A percentile compares a stretch with the other conserved stretches of the same genome.
phyloP scores from a whole-genome alignment of 306 rosid species.

The Purshia tridentata region DNA sequence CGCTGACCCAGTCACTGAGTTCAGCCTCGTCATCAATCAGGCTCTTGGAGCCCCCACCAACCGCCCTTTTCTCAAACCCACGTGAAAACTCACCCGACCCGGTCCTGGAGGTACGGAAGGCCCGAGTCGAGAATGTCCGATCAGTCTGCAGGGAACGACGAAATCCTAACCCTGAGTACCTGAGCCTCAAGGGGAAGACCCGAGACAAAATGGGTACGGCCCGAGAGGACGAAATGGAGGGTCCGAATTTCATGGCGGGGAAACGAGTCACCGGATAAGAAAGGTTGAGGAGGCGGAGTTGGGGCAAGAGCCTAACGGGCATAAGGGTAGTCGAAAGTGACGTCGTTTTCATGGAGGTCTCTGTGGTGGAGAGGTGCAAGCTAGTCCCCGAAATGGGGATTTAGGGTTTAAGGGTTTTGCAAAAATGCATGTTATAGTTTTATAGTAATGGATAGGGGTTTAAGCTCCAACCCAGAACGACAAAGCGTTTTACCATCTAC shows the following conservation, averaged over 20 bases:
- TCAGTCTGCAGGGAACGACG: conserved; percentile 29
- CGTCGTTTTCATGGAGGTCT: conserved; percentile 14
- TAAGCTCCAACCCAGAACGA: background rate
- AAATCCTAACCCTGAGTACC: conserved; percentile 28
- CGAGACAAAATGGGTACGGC: conserved; percentile 43
- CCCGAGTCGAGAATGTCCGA: conserved; percentile 44
- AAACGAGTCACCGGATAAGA: conserved; percentile 31
- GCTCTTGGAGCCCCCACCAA: conserved; percentile 50
- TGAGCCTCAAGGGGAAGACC: conserved; percentile 54
- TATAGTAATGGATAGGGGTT: background rate
- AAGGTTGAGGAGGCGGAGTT: conserved; percentile 53
- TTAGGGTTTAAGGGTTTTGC: conserved; percentile 14
- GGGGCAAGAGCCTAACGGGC: conserved; percentile 62
- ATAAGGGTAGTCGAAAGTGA: conserved; percentile 25
- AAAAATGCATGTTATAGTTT: background rate
- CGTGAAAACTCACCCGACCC: conserved; percentile 30
- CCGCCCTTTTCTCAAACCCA: conserved; percentile 23
- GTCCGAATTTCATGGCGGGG: conserved; percentile 43
- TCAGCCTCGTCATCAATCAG: conserved; percentile 81
- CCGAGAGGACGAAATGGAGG: conserved; percentile 28
- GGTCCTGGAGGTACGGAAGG: conserved; percentile 26
- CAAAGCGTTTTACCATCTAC: background rate
- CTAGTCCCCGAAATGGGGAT: conserved; percentile 15
- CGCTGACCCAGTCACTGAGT: conserved; percentile 82
- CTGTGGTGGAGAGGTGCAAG: background rate